Percentiles rank a stretch among this genome's conserved stretches.
These are phyloP conservation scores for Pythium diclinum DNA, from an alignment of 352 stramenopile genomes.

Conservation along the genomic window DNA sequence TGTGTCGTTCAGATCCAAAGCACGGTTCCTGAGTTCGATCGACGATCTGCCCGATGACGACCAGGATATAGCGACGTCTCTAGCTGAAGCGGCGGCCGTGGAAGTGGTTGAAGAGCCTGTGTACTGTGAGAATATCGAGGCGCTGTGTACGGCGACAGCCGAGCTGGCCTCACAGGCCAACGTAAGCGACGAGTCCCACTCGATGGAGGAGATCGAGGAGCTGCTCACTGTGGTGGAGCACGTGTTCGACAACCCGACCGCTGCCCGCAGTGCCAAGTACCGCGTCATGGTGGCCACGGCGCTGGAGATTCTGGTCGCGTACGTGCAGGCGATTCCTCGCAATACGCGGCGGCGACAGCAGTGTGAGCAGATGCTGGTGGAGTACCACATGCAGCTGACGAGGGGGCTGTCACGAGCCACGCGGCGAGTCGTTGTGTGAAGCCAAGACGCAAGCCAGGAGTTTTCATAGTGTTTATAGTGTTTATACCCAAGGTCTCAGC, in stretches of 20 bases:
- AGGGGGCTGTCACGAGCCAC: neutral
- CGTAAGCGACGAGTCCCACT: slow-evolving; percentile 1
- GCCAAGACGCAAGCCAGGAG: no score
- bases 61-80: neutral
- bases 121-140: neutral
- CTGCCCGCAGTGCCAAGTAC: slow-evolving; percentile 12
- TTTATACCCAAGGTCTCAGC: no score
- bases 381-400: slow-evolving; percentile 7
- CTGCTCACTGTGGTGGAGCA: slow-evolving; percentile 15
- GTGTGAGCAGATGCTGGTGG: slow-evolving; percentile 7
- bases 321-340: slow-evolving; percentile 14
- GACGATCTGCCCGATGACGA: neutral
- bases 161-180: neutral
- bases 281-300: neutral
- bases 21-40: slow-evolving; percentile 17
- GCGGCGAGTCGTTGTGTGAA: neutral
- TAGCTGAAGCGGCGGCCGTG: neutral
- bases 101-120: neutral
- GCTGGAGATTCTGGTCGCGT: slow-evolving; percentile 10
- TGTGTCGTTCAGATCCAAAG: slow-evolving; percentile 7
- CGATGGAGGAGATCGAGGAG: slow-evolving; percentile 22
- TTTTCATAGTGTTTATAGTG: no score
- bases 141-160: slow-evolving; percentile 2
- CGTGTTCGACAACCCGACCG: slow-evolving; percentile 23
- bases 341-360: slow-evolving; percentile 19